These are phyloP conservation scores for Oehlia diaphana DNA, from an alignment of 192 early-diverging fungal genomes.

Conservation along the genomic window DNA sequence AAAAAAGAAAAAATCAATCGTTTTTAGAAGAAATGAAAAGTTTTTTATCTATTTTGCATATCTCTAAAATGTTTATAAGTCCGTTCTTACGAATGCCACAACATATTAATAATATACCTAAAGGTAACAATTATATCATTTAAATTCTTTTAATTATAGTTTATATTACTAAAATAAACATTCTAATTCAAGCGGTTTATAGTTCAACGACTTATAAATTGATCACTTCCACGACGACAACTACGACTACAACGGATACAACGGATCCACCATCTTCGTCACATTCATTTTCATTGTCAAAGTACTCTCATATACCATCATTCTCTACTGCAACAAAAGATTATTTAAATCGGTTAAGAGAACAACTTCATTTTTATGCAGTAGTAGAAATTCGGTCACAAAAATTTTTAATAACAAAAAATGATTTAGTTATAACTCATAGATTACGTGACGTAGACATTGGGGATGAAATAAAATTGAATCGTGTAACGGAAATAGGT, in stretches of 20 bases:
- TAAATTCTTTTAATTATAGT: not conserved
- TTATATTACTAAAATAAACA: not conserved
- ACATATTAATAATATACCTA: not conserved
- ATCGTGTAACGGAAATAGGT: constrained; percentile 85
- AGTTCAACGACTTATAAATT: not conserved
- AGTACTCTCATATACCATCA: not conserved
- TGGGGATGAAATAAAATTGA: constrained; percentile 86
- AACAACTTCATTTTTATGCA: constrained; percentile 25
- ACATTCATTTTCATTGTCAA: not conserved
- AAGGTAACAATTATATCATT: not conserved
- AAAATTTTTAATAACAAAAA: constrained; percentile 84
- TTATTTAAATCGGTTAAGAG: not conserved
- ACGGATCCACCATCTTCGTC: too few relatives aligned
- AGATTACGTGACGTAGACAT: constrained; percentile 80
- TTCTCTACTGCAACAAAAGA: constrained; percentile 4
- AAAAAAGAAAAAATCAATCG: too few relatives aligned
- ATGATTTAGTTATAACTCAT: constrained; percentile 85
- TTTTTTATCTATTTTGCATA: not conserved
- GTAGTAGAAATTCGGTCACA: constrained; percentile 85
- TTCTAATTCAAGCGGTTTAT: not conserved
- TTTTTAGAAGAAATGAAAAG: not conserved
- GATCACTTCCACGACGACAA: not conserved
- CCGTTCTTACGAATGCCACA: not conserved
- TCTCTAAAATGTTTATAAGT: not conserved
- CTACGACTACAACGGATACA: not conserved